Evolutionary conservation across 2,329 filamentous ascomycete genomes (phyloP).

Genomic region (Phoma sp.): DNA sequence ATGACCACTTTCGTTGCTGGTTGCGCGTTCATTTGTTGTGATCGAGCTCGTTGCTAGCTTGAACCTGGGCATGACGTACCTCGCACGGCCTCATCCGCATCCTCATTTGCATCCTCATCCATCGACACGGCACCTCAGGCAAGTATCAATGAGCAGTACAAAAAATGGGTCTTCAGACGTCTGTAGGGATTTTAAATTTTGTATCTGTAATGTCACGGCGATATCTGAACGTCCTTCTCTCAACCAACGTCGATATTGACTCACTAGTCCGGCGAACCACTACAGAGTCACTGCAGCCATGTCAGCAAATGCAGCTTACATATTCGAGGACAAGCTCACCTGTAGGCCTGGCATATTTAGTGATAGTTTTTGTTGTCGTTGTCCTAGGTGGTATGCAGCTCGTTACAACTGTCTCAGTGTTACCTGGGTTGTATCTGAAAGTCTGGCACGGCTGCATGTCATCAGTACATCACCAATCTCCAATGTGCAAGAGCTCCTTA

Average conservation of each 20-base stretch:
- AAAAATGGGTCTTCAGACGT: no score
- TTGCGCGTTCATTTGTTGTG: not conserved
- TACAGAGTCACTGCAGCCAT: not conserved
- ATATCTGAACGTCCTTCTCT: no score
- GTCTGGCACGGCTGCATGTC: conserved; percentile 27
- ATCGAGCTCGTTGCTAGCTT: conserved; percentile 2
- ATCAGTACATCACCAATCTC: conserved; percentile 1
- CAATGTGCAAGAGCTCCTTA: conserved; percentile 12
- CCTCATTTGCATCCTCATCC: no score
- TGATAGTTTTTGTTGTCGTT: not conserved
- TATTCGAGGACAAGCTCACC: not conserved
- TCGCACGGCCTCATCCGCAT: conserved; percentile 1
- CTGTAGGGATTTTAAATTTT: no score
- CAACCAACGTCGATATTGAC: no score
- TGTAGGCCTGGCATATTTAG: not conserved
- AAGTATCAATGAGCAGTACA: no score
- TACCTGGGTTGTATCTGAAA: conserved; percentile 26
- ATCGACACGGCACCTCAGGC: conserved; percentile 1
- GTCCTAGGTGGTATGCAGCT: conserved; percentile 2
- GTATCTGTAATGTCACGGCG: no score
- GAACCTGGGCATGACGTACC: conserved; percentile 10
- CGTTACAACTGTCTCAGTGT: conserved; percentile 3
- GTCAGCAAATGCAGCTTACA: not conserved
- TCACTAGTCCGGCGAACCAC: not conserved
- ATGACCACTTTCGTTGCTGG: conserved; percentile 5